These are phyloP conservation scores for Tulasnella sp. DNA, from an alignment of 768 basidiomycete species.

Conservation along the genomic window DNA sequence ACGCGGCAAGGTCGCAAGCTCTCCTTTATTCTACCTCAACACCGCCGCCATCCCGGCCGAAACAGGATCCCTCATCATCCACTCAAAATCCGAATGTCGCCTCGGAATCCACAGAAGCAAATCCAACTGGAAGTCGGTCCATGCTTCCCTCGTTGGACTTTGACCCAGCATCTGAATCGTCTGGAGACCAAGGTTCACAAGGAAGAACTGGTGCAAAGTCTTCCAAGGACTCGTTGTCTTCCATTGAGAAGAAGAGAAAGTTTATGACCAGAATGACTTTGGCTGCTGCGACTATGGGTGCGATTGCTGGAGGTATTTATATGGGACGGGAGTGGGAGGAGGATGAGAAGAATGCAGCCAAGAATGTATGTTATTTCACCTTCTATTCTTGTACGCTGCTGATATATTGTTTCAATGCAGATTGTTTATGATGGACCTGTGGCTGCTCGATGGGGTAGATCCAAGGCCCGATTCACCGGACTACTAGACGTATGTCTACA, in stretches of 20 bases:
- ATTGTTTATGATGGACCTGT: slow-evolving; percentile 10
- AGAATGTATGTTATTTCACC: slow-evolving; percentile 36
- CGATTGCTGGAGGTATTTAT: slow-evolving; percentile 45
- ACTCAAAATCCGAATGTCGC: not conserved
- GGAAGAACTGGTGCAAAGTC: slow-evolving; percentile 60
- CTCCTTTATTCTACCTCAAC: not conserved
- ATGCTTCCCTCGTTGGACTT: slow-evolving; percentile 16
- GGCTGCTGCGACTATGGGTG: slow-evolving; percentile 40
- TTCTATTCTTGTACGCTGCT: slow-evolving; percentile 17
- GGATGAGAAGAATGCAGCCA: slow-evolving; percentile 52
- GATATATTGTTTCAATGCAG: not conserved
- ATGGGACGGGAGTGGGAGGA: slow-evolving; percentile 70
- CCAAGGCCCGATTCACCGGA: slow-evolving; percentile 22
- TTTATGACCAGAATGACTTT: slow-evolving; percentile 43
- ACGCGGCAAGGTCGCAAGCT: no score
- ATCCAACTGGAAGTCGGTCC: no score
- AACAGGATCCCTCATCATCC: not conserved
- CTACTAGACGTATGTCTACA: not conserved
- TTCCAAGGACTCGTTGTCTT: slow-evolving; percentile 63
- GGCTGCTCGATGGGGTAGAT: slow-evolving; percentile 16
- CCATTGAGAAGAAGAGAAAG: slow-evolving; percentile 58
- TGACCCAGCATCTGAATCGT: slow-evolving; percentile 8
- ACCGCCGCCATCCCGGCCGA: not conserved
- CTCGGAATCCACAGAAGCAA: not conserved
- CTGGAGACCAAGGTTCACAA: not conserved